Base-by-base conservation (phyloP, 73 alveolate genomes). In the Breviolum minutum region DNA sequence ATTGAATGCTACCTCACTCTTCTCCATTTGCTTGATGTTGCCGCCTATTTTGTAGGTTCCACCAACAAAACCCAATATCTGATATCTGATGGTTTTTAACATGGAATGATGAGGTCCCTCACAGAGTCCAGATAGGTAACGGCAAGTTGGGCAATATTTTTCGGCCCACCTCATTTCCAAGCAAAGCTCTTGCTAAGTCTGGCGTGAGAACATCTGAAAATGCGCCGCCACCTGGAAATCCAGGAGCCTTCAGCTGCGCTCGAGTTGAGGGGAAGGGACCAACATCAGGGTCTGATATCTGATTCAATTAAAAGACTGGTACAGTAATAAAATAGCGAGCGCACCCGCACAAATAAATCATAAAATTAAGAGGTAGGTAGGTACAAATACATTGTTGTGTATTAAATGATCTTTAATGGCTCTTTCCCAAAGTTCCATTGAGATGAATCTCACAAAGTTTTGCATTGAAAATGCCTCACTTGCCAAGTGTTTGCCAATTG, bases 191-290 rank as follows among this genome's bases (percentile, higher is more conserved):
- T 40, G 98, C 98, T 40, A 92, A 64, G 29, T 92, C 98, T 30
- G 98, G 90, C 10, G 98, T 61, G 32, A 92, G 98, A 73, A 92
- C 98, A 32, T 92, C 98, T 40, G 89, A 62, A 30, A 92, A 92
- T 20, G 79, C 89, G 26, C 98, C 98, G 12, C 98, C 90, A 12
- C 98, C 85, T 5, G 98, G 98, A n/a, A 92, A 80, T 26, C 68
- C 48, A 20, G 71, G 30, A 77, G 86, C 86, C 86, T 40, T 40
- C 5, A 40, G 54, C 54, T 61, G 66, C 40, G 30, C 27, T 63
- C 29, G n/a, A n/a, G 29, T 80, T 14, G 66, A n/a, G 24, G 24
- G 64, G 88, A 10, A 12, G 88, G 63, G 88, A 12, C 30, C 68
- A 64, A 80, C 68, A 17, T 80, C 48, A 63, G 48, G 54, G 3